phyloP scores from a whole-genome alignment of 108 stramenopile genomes.

The Cyclotella baltica region DNA sequence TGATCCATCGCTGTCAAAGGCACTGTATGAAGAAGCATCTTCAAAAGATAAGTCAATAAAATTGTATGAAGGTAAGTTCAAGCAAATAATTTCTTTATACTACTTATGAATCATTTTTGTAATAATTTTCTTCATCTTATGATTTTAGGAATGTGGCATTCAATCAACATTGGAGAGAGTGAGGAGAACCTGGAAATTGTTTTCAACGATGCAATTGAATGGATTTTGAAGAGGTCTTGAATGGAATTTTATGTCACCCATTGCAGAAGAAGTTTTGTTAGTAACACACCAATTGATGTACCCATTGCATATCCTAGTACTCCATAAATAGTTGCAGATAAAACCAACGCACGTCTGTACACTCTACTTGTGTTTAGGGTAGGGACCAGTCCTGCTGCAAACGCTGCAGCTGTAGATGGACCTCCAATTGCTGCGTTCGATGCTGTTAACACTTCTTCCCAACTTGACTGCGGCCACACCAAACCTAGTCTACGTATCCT shows the following conservation, averaged over 20 bases:
- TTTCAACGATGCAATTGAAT: conserved; percentile 52
- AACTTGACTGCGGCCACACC: conserved; percentile 20
- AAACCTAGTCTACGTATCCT: background rate
- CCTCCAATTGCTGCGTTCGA: conserved; percentile 89
- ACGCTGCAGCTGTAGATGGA: conserved; percentile 80
- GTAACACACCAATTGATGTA: conserved; percentile 37
- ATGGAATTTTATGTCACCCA: background rate
- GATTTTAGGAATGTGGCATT: conserved; percentile 45
- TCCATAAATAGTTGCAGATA: conserved; percentile 78
- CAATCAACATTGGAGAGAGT: conserved; percentile 52
- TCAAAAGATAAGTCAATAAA: conserved; percentile 62
- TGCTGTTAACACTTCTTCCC: conserved; percentile 77
- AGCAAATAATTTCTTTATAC: background rate
- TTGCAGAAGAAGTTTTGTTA: background rate
- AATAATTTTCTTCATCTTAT: background rate
- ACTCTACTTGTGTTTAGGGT: background rate
- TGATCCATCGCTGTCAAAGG: conserved; percentile 56
- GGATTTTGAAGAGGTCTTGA: conserved; percentile 46
- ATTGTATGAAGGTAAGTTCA: conserved; percentile 64
- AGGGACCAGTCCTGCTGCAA: conserved; percentile 53
- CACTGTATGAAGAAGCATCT: conserved; percentile 58
- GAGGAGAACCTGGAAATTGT: conserved; percentile 57
- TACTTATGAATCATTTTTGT: background rate
- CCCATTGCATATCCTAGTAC: conserved; percentile 79
- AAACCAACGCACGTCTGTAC: conserved; percentile 55